A percentile compares a stretch with the other conserved stretches of the same genome.
Conservation (phyloP, 129 eudicot genomes). For the Tagetes erecta region DNA sequence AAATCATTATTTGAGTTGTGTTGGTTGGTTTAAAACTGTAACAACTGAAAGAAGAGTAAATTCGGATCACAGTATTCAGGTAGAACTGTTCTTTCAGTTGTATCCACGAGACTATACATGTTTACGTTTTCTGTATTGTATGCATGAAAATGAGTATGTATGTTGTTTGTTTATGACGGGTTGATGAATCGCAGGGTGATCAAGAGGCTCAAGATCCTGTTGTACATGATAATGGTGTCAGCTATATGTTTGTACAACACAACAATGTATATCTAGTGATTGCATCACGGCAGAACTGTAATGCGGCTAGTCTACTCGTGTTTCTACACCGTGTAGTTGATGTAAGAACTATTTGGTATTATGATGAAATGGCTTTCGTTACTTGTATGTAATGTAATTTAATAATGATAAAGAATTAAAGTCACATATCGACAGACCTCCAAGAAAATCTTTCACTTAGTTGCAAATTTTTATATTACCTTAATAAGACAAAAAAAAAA, state of each 20-base stretch:
- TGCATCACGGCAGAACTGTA: constrained; percentile 94
- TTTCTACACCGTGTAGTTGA: constrained; percentile 91
- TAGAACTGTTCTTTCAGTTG: no score
- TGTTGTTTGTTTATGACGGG: constrained; percentile 10
- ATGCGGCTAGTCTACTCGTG: constrained; percentile 87
- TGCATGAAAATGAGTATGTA: constrained; percentile 1
- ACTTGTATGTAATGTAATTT: not conserved
- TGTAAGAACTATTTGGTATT: constrained; percentile 59
- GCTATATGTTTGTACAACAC: constrained; percentile 94
- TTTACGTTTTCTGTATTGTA: not conserved
- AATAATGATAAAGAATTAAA: not conserved
- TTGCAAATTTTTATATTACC: not conserved
- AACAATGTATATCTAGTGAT: constrained; percentile 84
- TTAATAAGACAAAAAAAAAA: not conserved
- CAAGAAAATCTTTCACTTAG: not conserved
- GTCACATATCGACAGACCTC: not conserved
- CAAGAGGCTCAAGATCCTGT: constrained; percentile 83
- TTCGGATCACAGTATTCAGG: not conserved
- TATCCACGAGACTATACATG: not conserved
- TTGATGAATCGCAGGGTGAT: constrained; percentile 56
- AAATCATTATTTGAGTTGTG: not conserved
- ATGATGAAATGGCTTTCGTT: constrained; percentile 10
- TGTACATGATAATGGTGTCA: constrained; percentile 76
- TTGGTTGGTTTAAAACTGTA: not conserved
- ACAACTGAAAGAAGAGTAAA: no score